phyloP scores from a whole-genome alignment of 352 stramenopile species.

The Phytopythium vexans region DNA sequence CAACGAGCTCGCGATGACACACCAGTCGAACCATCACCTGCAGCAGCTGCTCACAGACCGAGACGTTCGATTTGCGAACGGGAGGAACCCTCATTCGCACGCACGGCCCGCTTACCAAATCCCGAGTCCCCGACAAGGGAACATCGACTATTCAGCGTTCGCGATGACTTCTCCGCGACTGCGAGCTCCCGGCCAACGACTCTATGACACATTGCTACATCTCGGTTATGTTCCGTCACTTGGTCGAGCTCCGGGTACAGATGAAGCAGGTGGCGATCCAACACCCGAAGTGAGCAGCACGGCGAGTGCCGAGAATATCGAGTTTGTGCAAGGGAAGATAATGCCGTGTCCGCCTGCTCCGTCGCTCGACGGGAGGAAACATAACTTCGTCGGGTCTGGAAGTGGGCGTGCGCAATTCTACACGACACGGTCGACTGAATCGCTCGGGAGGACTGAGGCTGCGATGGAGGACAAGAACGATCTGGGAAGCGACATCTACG shows the following conservation, averaged over 20 bases:
- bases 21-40: slow-evolving; percentile 60
- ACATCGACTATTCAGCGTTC: too few species aligned
- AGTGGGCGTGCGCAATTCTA: slow-evolving; percentile 21
- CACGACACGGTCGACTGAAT: neutral
- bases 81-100: slow-evolving; percentile 2
- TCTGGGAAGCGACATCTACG: too few species aligned
- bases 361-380: neutral
- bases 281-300: too few species aligned
- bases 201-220: slow-evolving; percentile 37
- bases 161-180: too few species aligned
- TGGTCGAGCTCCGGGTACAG: neutral
- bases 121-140: neutral
- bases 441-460: neutral
- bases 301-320: slow-evolving; percentile 5
- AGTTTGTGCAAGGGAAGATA: slow-evolving; percentile 33
- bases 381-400: neutral
- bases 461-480: too few species aligned
- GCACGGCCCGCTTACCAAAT: slow-evolving; percentile 8
- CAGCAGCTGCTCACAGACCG: slow-evolving; percentile 30
- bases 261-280: too few species aligned
- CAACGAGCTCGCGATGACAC: slow-evolving; percentile 39
- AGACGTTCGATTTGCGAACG: slow-evolving; percentile 28
- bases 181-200: slow-evolving; percentile 9
- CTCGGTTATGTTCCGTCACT: slow-evolving; percentile 35
- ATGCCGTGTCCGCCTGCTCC: slow-evolving; percentile 26